Evolutionary conservation across 768 basidiomycete species (phyloP).

Genomic region (Symmetrospora coprosmae): DNA sequence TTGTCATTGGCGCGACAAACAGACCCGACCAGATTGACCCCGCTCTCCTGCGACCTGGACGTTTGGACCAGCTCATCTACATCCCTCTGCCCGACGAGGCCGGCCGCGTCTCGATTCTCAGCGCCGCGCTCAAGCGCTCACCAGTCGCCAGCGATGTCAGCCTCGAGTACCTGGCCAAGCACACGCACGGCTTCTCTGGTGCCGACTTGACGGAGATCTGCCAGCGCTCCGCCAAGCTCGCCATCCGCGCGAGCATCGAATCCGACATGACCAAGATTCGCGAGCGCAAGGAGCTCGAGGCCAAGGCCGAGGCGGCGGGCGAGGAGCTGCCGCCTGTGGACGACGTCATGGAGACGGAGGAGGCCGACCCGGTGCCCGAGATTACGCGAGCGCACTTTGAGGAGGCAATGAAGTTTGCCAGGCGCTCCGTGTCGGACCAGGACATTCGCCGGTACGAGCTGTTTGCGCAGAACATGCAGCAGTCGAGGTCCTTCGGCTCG

Average conservation of each 20-base stretch:
- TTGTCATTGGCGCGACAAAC: slow-evolving; percentile 79
- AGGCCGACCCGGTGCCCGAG: slow-evolving; percentile 71
- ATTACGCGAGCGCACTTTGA: slow-evolving; percentile 77
- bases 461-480: slow-evolving; percentile 70
- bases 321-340: slow-evolving; percentile 55
- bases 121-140: slow-evolving; percentile 78
- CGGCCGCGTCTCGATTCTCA: slow-evolving; percentile 79
- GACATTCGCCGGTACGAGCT: slow-evolving; percentile 98
- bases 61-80: slow-evolving; percentile 97
- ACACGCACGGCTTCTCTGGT: slow-evolving; percentile 95
- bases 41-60: slow-evolving; percentile 86
- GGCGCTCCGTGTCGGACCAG: slow-evolving; percentile 88
- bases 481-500: slow-evolving; percentile 80
- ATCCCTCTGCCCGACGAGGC: slow-evolving; percentile 93
- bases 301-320: slow-evolving; percentile 51
- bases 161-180: slow-evolving; percentile 70
- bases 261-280: slow-evolving; percentile 65
- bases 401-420: slow-evolving; percentile 95
- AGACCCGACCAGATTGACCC: slow-evolving; percentile 90
- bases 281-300: slow-evolving; percentile 68
- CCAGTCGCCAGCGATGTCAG: slow-evolving; percentile 72
- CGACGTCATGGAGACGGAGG: slow-evolving; percentile 47
- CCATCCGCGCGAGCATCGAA: slow-evolving; percentile 89
- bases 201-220: slow-evolving; percentile 99
- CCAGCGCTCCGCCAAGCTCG: slow-evolving; percentile 90